Evolutionary conservation across 208 protist species (phyloP), one percentile per base, ranked within the genome.

Genomic region (Wallacemonas sp.): DNA sequence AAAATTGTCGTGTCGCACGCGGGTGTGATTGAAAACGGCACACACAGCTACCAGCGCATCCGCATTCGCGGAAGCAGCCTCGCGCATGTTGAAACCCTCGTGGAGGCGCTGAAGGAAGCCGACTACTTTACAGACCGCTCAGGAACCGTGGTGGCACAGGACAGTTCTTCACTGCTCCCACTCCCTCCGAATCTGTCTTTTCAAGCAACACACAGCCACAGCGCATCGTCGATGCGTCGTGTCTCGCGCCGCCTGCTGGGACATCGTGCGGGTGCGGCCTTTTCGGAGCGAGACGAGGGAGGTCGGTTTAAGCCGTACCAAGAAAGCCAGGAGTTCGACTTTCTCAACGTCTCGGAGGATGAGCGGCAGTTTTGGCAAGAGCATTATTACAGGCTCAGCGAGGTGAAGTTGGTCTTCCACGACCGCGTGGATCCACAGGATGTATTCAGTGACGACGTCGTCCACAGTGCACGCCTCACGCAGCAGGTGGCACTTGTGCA

Each of bases 31-130:
- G 89, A 95, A 42, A 81, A 84, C 23, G 80, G 85, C n/a, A 88
- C 82, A 11, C 86, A 92, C 65, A 81, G 84, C 36, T 95, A 88
- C 61, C 89, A 95, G 64, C 84, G 83, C 20, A 84, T 95, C 73
- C 89, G 89, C 29, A 93, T 95, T 76, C 86, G 89, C 42, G 89
- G 89, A 2, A 93, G 86, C 75, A 83, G 77, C 52, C 74, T 90
- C 18, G 89, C 86, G 4, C 89, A 95, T 46, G 81, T 95, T 5
- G 79, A 90, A 57, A 73, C 86, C 1, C 74, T 95, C 7, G 70
- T 76, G 46, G 57, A 68, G 20, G 76, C 84, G n/a, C 64, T 95
- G 25, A 26, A 74, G 8, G 78, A 76, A 11, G 79, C 85, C 12
- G 67, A 84, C 52, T 82, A 89, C 74, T 88, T 92, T 55, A 87